These are phyloP conservation scores for Cairneyella variabilis DNA, from an alignment of 495 filamentous ascomycete genomes.

Conservation along the genomic window DNA sequence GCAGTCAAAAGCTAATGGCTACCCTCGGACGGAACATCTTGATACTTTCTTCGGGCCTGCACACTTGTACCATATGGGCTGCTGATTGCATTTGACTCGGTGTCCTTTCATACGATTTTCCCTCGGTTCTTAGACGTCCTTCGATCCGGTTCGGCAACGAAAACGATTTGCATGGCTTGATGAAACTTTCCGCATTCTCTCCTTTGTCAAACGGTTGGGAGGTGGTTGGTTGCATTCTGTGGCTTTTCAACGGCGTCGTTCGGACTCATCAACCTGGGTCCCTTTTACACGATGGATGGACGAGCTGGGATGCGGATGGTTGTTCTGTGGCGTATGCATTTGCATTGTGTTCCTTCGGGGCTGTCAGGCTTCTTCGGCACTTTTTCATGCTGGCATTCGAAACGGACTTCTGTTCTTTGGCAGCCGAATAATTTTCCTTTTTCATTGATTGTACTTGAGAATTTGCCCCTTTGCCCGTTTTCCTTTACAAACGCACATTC, in stretches of 20 bases:
- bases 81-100: conserved; percentile 27
- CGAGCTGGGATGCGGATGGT: conserved; percentile 7
- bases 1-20: conserved; percentile 2
- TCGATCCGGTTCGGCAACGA: conserved; percentile 23
- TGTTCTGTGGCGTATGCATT: not conserved
- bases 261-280: conserved; percentile 6
- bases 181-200: conserved; percentile 24
- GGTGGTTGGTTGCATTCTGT: conserved; percentile 16
- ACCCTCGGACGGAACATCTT: conserved; percentile 1
- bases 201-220: conserved; percentile 8
- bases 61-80: conserved; percentile 30
- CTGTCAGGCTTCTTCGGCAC: conserved; percentile 3
- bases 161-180: conserved; percentile 30
- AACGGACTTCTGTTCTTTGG: not conserved
- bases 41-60: conserved; percentile 7
- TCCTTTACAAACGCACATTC: conserved; percentile 13
- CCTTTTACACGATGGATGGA: conserved; percentile 13
- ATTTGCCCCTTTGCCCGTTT: not conserved
- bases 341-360: conserved; percentile 7
- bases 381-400: not conserved
- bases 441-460: not conserved
- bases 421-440: not conserved
- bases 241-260: conserved; percentile 23
- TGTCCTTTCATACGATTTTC: conserved; percentile 23
- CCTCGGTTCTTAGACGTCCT: conserved; percentile 22